Evolutionary conservation across 345 rosid genomes (phyloP), one percentile per base, ranked within the genome.

Genomic region (Abelmoschus esculentus): DNA sequence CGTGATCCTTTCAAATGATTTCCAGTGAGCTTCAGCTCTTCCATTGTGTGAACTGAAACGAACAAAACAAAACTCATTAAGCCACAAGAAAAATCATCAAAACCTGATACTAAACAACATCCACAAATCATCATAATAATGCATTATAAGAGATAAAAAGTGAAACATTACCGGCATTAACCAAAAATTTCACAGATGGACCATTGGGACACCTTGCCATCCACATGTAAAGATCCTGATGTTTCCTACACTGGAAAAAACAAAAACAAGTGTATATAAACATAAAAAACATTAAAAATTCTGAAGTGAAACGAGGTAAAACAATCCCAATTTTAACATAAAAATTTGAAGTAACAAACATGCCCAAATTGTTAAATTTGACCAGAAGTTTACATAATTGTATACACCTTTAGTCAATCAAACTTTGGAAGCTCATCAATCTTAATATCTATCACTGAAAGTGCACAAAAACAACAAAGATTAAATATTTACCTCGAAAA

Each of bases 11-110:
- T 86, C 72, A 95, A 81, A 82, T 95, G 98, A 61, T 95, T 91
- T 70, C 99, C 98, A 42, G 99, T 95, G 28, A 95, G 96, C 83
- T 91, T 95, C 74, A 95, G 74, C 83, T 91, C 97, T 78, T 90
- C 98, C 98, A 95, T 91, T 15, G 97, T 88, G 79, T 95, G 98
- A 65, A 90, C 97, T 91, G 22, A 52, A 87, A 78, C 7, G 5
- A 18, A 31, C 14, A 60, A 59, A 18, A 69, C 2, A 1, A 11
- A 56, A 12, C 13, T 69, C 44, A n/a, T 50, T n/a, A 52, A 67
- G 58, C 19, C 55, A 65, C 18, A 22, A 44, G 54, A 5, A 36
- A 63, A 36, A 63, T 7, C 19, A 15, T 0, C 44, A 66, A 26
- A 36, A 26, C 32, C 17, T 13, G 14, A 13, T 44, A 9, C 14